A percentile compares a stretch with the other conserved stretches of the same genome.
phyloP scores from a whole-genome alignment of 2,329 filamentous ascomycete species.

The Fusarium penzigii region DNA sequence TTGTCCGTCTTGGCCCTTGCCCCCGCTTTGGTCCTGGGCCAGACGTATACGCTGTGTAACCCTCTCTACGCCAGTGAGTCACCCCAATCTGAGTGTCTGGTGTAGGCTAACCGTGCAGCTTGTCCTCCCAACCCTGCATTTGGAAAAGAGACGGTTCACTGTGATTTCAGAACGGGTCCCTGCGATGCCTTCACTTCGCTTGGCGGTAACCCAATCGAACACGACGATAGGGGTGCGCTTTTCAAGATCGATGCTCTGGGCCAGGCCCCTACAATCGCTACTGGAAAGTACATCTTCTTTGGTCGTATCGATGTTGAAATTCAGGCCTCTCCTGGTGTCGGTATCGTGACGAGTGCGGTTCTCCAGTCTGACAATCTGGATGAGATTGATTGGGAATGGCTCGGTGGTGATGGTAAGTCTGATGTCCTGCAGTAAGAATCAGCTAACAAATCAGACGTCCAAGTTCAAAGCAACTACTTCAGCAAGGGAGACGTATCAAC shows the following conservation, averaged over 20 bases:
- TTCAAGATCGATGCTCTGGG: constrained; percentile 58
- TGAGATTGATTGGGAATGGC: constrained; percentile 81
- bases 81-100: neutral
- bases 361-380: constrained; percentile 76
- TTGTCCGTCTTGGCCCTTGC: constrained; percentile 17
- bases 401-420: constrained; percentile 57
- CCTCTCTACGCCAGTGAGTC: constrained; percentile 18
- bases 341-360: constrained; percentile 76
- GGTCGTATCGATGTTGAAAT: constrained; percentile 70
- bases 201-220: constrained; percentile 26
- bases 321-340: constrained; percentile 70
- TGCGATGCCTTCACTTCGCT: constrained; percentile 40
- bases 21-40: constrained; percentile 19
- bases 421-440: no score
- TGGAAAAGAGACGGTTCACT: constrained; percentile 54
- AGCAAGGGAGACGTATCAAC: constrained; percentile 68
- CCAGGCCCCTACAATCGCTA: constrained; percentile 63
- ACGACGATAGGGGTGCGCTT: constrained; percentile 32
- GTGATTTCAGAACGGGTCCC: constrained; percentile 66
- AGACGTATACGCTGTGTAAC: constrained; percentile 24
- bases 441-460: constrained; percentile 34
- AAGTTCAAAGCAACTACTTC: constrained; percentile 84
- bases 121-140: constrained; percentile 69
- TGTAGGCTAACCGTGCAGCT: constrained; percentile 8
- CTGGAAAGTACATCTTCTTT: constrained; percentile 83